phyloP scores from a whole-genome alignment of 2,329 filamentous ascomycete genomes.

The Raffaelea ambrosiae region DNA sequence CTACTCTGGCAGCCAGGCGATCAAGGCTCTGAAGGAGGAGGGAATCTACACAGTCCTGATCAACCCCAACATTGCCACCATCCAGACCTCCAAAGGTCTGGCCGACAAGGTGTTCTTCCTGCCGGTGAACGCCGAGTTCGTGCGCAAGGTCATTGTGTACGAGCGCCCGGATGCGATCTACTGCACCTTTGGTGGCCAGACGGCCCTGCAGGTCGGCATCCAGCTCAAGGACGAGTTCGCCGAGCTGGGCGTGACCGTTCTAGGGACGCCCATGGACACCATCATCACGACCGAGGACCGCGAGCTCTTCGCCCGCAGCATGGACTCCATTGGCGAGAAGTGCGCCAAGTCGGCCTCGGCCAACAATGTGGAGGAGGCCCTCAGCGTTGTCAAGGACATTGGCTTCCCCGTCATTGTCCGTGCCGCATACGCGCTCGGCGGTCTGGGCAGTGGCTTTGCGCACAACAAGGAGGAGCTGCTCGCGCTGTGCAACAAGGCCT shows the following conservation, averaged over 20 bases:
- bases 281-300: slow-evolving; percentile 98
- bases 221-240: slow-evolving; percentile 97
- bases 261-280: slow-evolving; percentile 94
- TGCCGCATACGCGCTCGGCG: slow-evolving; percentile 91
- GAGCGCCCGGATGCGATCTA: slow-evolving; percentile 96
- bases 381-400: slow-evolving; percentile 81
- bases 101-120: slow-evolving; percentile 99
- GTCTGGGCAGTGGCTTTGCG: slow-evolving; percentile 90
- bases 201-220: slow-evolving; percentile 91
- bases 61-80: slow-evolving; percentile 98
- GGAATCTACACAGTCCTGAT: slow-evolving; percentile 97
- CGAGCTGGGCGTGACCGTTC: slow-evolving; percentile 79
- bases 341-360: slow-evolving; percentile 96
- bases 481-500: slow-evolving; percentile 87
- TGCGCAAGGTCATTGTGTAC: slow-evolving; percentile 92
- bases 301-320: slow-evolving; percentile 93
- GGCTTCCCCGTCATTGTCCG: slow-evolving; percentile 96
- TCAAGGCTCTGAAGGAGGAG: slow-evolving; percentile 96
- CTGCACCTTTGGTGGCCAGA: slow-evolving; percentile 95
- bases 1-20: slow-evolving; percentile 95
- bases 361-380: slow-evolving; percentile 77
- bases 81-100: slow-evolving; percentile 94
- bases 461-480: slow-evolving; percentile 75
- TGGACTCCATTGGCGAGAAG: slow-evolving; percentile 97
- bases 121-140: slow-evolving; percentile 92